A percentile compares a stretch with the other conserved stretches of the same genome.
Conservation (phyloP, 2,329 filamentous ascomycete genomes). For the Septoria linicola region DNA sequence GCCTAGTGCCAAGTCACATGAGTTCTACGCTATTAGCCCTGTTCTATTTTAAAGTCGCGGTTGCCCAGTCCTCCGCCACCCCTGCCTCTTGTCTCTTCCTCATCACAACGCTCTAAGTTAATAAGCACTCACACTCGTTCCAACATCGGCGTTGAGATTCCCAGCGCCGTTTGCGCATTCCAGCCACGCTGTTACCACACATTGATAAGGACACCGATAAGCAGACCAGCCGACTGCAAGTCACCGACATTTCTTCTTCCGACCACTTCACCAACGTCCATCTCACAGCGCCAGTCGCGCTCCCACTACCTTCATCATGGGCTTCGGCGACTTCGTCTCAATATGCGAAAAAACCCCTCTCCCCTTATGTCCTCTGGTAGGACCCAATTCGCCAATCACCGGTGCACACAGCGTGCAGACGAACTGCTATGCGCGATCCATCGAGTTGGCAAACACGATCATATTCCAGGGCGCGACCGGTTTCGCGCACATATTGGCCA, state of each 20-base stretch:
- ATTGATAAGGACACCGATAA: conserved; percentile 4
- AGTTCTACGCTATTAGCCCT: neutral
- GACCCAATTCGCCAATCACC: conserved; percentile 67
- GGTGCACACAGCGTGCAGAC: conserved; percentile 72
- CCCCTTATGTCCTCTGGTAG: conserved; percentile 83
- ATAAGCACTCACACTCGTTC: conserved; percentile 14
- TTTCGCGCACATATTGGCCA: conserved; percentile 85
- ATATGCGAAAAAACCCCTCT: conserved; percentile 84
- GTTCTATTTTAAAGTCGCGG: conserved; percentile 7
- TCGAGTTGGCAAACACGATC: conserved; percentile 95
- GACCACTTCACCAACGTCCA: conserved; percentile 7
- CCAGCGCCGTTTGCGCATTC: conserved; percentile 8
- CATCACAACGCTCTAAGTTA: conserved; percentile 3
- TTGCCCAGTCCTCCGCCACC: conserved; percentile 1
- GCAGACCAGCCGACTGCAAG: conserved; percentile 10
- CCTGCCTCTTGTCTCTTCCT: conserved; percentile 8
- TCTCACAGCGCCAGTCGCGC: conserved; percentile 2
- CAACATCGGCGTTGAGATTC: conserved; percentile 7
- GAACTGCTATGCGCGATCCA: conserved; percentile 88
- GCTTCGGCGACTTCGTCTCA: conserved; percentile 84
- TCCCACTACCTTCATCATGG: conserved; percentile 57
- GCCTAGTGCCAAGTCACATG: no score
- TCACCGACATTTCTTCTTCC: conserved; percentile 10
- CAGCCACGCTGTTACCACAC: conserved; percentile 8
- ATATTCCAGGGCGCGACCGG: conserved; percentile 93